A percentile compares a stretch with the other conserved stretches of the same genome.
These are phyloP conservation scores for Eustoma russellianum DNA, from an alignment of 257 asterid species.

Conservation along the genomic window DNA sequence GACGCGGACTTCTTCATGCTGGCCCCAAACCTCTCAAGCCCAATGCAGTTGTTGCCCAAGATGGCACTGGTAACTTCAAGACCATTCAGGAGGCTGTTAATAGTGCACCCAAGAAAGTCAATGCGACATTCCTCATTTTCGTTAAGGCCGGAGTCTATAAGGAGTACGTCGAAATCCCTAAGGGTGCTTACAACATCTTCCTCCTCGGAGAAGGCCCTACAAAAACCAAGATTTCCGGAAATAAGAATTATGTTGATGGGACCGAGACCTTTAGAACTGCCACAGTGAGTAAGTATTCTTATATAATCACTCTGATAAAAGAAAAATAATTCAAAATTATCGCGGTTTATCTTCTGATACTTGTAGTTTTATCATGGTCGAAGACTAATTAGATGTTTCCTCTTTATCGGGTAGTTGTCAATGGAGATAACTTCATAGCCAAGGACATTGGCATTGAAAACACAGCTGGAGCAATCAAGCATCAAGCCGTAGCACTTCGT, in stretches of 20 bases:
- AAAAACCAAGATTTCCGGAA: conserved; percentile 31
- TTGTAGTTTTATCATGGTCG: no score
- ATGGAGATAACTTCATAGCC: conserved; percentile 12
- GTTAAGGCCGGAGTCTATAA: conserved; percentile 30
- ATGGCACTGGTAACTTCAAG: conserved; percentile 26
- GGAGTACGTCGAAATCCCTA: conserved; percentile 21
- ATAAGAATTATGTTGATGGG: conserved; percentile 17
- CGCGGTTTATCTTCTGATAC: no score
- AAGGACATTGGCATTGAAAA: conserved; percentile 23
- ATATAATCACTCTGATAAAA: no score
- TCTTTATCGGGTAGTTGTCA: conserved; percentile 2
- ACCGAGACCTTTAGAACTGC: conserved; percentile 23
- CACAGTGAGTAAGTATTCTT: conserved; percentile 27
- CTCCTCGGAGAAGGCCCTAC: conserved; percentile 36
- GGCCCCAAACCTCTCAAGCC: neutral
- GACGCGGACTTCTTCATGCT: conserved; percentile 11
- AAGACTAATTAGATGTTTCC: no score
- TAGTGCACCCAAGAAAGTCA: conserved; percentile 7
- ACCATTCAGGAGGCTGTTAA: conserved; percentile 20
- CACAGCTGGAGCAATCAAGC: conserved; percentile 18
- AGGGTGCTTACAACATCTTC: conserved; percentile 9
- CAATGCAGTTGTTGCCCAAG: conserved; percentile 41
- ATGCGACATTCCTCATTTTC: conserved; percentile 14
- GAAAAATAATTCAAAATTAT: no score
- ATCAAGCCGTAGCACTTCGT: conserved; percentile 26